A percentile compares a stretch with the other conserved stretches of the same genome.
Evolutionary conservation across 306 rosid genomes (phyloP).

Genomic region (Abrus precatorius): DNA sequence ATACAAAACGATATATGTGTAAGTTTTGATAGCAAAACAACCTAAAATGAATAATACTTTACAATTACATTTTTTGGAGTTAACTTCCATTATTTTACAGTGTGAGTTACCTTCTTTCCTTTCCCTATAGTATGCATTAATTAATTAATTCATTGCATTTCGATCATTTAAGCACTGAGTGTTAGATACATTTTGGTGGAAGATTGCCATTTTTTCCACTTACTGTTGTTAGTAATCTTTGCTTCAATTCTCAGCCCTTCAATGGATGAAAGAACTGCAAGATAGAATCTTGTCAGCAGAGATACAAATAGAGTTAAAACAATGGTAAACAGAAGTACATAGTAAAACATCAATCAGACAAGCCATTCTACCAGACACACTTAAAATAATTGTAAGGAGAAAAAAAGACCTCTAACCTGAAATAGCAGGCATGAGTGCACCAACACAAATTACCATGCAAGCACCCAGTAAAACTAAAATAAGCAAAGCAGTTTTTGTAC

Average conservation of each 20-base stretch:
- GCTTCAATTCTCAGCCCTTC: constrained; percentile 72
- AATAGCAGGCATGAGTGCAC: constrained; percentile 80
- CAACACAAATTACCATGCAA: constrained; percentile 79
- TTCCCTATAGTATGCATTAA: constrained; percentile 21
- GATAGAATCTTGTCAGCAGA: constrained; percentile 48
- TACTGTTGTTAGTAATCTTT: constrained; percentile 59
- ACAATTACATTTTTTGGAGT: constrained; percentile 32
- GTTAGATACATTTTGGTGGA: constrained; percentile 19
- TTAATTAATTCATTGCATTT: neutral
- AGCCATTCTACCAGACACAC: constrained; percentile 8
- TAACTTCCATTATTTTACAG: constrained; percentile 25
- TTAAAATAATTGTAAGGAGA: constrained; percentile 13
- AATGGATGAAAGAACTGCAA: constrained; percentile 80
- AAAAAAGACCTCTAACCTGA: constrained; percentile 62
- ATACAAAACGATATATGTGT: neutral
- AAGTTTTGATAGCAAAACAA: constrained; percentile 44
- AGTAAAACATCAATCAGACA: constrained; percentile 36
- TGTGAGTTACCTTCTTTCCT: constrained; percentile 24
- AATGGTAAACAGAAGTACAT: constrained; percentile 22
- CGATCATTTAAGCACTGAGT: constrained; percentile 35
- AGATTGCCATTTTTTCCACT: constrained; percentile 50
- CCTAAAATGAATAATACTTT: neutral
- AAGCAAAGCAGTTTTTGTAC: constrained; percentile 64
- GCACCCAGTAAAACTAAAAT: constrained; percentile 78
- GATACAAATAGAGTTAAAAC: constrained; percentile 31